Evolutionary conservation across 2,329 filamentous ascomycete genomes (phyloP), one percentile per base, ranked within the genome.

Genomic region (Ophiostoma ulmi): DNA sequence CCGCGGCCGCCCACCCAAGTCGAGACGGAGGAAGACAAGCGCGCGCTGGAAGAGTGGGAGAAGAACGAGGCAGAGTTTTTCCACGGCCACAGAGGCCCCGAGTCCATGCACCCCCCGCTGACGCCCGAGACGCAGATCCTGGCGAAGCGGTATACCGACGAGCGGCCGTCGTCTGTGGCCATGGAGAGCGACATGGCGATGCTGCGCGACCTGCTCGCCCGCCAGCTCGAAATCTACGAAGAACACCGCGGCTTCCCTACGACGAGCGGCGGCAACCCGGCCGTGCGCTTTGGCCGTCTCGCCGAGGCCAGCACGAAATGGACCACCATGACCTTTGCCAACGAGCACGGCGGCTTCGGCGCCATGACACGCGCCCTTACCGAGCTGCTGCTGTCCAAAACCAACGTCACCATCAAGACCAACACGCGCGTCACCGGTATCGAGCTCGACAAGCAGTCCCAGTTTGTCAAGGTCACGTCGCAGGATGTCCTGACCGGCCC

Each of bases 361-460:
- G 83, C 86, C 58, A 80, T 94, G 72, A 81, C 86, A 1, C 79
- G 84, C 41, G 83, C 83, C 1, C 77, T 94, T 70, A 82, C 80
- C 67, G 75, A 79, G 36, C 82, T 82, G 3, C 78, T 94, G 69
- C 77, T 77, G 68, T 75, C 77, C 31, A 85, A 83, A 70, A 75
- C 78, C 1, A 92, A 91, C 70, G 88, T 93, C 11, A 81, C 82
- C 8, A 82, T 94, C 72, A 83, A 83, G 74, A 81, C 80, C 5
- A 78, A 80, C 22, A 78, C 83, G 1, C 79, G 81, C 7, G 83
- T 92, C 36, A 81, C 78, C 3, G 77, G 80, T 1, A 74, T 92
- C 10, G 70, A 75, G 26, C 82, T 83, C 71, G 75, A 81, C 63
- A 39, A 39, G 63, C 63, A 36, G 63, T 22, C 36, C 10, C 63